Base-by-base conservation (phyloP, 371 early-diverging fungal species). In the Zychaea mexicana region DNA sequence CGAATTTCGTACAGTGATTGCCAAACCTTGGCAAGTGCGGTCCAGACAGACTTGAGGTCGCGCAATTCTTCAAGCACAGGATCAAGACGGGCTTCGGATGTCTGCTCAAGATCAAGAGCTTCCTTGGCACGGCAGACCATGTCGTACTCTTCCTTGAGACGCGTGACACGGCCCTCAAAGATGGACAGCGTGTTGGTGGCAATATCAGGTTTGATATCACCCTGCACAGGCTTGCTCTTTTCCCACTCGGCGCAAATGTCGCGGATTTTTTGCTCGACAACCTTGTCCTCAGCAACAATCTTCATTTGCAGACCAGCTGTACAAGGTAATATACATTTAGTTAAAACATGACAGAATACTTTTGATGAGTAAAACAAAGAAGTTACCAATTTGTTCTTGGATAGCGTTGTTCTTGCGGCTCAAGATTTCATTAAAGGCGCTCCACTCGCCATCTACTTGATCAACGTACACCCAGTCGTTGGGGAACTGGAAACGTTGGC, bases 401-500 rank as follows among this genome's bases (percentile, higher is more conserved):
- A 98, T 96, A 30, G 91, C 88, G 60, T 88, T 88, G 74, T 93
- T 92, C 90, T 98, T 98, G 76, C 94, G 87, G 47, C 82, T 83
- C 55, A 97, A 69, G 57, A 98, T 96, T 77, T 97, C 96, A 69
- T 92, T 94, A 63, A 98, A 96, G 2, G 97, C 94, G 67, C 92
- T 92, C 97, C 98, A 98, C 75, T 98, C 98, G 68, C 97, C 97
- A 53, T 96, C 97, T 9, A 98, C 87, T 67, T 97, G 94, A 60
- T 98, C 99, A 24, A 93, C 86, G 72, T 96, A 93, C 19, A 98
- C 81, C 98, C 99, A 98, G 68, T 98, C 97, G 49, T 69, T 73
- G 28, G 97, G 94, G 81, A 97, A 97, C 72, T 91, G 91, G 85
- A 87, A 98, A 27, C 98, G 86, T 72, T 97, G 97, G 39, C 93